These are phyloP conservation scores for Nepenthes gracilis DNA, from an alignment of 148 eudicot genomes.

Conservation along the genomic window DNA sequence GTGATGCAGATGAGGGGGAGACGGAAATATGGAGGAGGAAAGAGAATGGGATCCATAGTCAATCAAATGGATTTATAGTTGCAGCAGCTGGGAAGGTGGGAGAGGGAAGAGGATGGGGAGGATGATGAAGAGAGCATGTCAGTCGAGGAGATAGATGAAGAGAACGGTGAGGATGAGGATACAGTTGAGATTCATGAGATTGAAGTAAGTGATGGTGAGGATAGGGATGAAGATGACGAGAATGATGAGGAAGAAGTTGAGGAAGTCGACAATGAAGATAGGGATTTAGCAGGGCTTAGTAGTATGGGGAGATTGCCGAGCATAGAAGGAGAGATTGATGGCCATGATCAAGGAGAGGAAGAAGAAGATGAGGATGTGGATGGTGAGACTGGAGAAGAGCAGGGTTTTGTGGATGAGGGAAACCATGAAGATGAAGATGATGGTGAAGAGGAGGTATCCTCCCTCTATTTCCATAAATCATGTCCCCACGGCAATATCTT, in stretches of 20 bases:
- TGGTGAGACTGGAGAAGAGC: conserved; percentile 53
- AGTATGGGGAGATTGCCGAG: conserved; percentile 25
- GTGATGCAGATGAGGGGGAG: conserved; percentile 60
- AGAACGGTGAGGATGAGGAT: conserved; percentile 25
- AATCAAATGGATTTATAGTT: conserved; percentile 32
- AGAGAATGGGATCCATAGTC: conserved; percentile 15
- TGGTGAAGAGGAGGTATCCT: conserved; percentile 44
- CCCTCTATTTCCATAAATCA: not conserved
- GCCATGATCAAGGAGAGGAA: conserved; percentile 61
- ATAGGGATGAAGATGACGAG: conserved; percentile 27
- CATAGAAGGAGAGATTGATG: conserved; percentile 59
- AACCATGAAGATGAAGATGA: conserved; percentile 18
- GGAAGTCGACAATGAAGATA: conserved; percentile 44
- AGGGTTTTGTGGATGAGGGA: conserved; percentile 28
- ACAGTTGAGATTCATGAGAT: conserved; percentile 19
- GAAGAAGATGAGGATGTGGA: conserved; percentile 47
- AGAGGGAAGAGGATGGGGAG: conserved; percentile 22
- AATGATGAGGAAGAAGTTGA: conserved; percentile 45
- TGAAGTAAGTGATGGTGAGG: conserved; percentile 22
- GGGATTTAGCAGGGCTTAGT: conserved; percentile 28
- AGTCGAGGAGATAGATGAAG: conserved; percentile 18
- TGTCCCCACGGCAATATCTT: too few relatives aligned
- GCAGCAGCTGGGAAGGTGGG: conserved; percentile 13
- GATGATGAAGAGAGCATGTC: conserved; percentile 27
- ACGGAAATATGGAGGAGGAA: conserved; percentile 22